Evolutionary conservation across 108 stramenopile genomes (phyloP).

Genomic region (Nitzschia palea): DNA sequence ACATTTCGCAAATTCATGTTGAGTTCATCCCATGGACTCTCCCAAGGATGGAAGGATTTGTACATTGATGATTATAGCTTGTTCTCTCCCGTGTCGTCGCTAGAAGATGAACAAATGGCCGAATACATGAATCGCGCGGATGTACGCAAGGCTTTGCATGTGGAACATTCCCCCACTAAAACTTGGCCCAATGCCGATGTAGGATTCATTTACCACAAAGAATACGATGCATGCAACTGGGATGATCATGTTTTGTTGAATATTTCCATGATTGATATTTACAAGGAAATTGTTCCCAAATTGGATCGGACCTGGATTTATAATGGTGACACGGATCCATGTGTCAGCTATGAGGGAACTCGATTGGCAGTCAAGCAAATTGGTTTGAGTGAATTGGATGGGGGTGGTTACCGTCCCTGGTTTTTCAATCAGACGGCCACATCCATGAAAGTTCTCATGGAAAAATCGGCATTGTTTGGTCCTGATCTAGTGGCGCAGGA

Average conservation of each 20-base stretch:
- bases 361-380: constrained; percentile 58
- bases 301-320: constrained; percentile 50
- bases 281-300: constrained; percentile 50
- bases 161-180: constrained; percentile 37
- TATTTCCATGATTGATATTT: constrained; percentile 66
- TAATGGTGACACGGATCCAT: constrained; percentile 79
- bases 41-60: constrained; percentile 58
- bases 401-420: constrained; percentile 70
- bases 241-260: constrained; percentile 13
- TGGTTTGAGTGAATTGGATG: constrained; percentile 49
- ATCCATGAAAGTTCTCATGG: constrained; percentile 32
- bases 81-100: constrained; percentile 42
- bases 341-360: constrained; percentile 73
- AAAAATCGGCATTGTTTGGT: constrained; percentile 64
- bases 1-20: constrained; percentile 61
- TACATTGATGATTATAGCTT: constrained; percentile 66
- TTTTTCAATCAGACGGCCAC: constrained; percentile 65
- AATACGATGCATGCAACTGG: constrained; percentile 69
- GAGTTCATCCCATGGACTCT: constrained; percentile 43
- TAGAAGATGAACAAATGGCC: constrained; percentile 56
- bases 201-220: constrained; percentile 61
- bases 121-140: constrained; percentile 53
- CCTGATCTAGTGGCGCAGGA: constrained; percentile 44
- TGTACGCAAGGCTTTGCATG: constrained; percentile 60
- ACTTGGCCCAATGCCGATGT: constrained; percentile 51